These are phyloP conservation scores for Curvularia lunata DNA, from an alignment of 2,329 filamentous ascomycete genomes.

Conservation along the genomic window DNA sequence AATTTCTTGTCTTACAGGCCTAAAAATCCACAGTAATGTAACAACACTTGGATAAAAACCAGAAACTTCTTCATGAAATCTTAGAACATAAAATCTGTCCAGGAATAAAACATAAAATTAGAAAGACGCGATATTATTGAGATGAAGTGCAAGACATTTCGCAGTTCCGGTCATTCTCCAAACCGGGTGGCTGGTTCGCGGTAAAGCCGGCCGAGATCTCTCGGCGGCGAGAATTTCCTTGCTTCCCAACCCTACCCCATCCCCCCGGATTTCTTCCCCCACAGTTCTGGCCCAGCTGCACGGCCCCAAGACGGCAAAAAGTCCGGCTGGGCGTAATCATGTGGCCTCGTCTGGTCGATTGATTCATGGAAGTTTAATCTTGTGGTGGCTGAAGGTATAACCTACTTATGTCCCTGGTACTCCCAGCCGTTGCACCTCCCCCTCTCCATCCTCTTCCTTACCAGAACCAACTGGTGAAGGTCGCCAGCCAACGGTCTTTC, in stretches of 20 bases:
- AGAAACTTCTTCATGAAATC: too few relatives aligned
- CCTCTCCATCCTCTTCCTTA: slow-evolving; percentile 3
- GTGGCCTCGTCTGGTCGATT: not conserved
- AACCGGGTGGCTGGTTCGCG: not conserved
- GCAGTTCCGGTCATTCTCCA: not conserved
- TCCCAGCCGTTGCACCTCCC: slow-evolving; percentile 7
- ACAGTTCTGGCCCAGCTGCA: not conserved
- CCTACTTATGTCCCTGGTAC: slow-evolving; percentile 15
- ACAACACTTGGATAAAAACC: not conserved
- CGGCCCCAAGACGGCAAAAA: not conserved
- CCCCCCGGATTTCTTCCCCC: not conserved
- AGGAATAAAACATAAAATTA: not conserved
- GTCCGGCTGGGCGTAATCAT: slow-evolving; percentile 16
- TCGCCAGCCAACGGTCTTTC: not conserved
- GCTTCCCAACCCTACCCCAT: not conserved
- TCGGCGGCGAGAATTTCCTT: not conserved
- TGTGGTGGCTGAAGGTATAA: slow-evolving; percentile 14
- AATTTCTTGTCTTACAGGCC: not conserved
- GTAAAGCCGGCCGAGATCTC: not conserved
- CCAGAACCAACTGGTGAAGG: slow-evolving; percentile 3
- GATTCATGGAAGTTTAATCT: slow-evolving; percentile 18
- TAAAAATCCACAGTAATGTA: not conserved
- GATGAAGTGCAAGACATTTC: not conserved
- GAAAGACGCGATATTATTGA: not conserved
- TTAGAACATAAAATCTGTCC: not conserved